phyloP scores from a whole-genome alignment of 2,329 filamentous ascomycete species.

The Trichothecium roseum region DNA sequence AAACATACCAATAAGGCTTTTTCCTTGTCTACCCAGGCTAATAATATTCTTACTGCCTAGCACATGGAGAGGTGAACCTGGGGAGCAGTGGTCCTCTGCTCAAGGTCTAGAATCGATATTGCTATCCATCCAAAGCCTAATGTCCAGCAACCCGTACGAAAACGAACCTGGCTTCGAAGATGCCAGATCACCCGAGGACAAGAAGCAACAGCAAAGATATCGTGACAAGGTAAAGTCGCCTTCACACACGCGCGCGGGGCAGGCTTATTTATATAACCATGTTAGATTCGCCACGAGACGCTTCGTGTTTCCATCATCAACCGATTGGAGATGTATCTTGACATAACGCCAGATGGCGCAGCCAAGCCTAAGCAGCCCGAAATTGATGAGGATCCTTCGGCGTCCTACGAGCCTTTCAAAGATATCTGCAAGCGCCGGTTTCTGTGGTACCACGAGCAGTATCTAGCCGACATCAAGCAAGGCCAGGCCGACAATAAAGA shows the following conservation, averaged over 20 bases:
- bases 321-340: constrained; percentile 69
- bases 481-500: constrained; percentile 54
- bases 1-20: background rate
- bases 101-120: constrained; percentile 92
- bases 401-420: constrained; percentile 71
- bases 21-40: constrained; percentile 4
- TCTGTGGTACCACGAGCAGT: constrained; percentile 91
- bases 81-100: constrained; percentile 93
- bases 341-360: constrained; percentile 44
- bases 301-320: constrained; percentile 79
- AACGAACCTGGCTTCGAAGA: constrained; percentile 93
- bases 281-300: constrained; percentile 80
- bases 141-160: constrained; percentile 89
- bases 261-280: constrained; percentile 7
- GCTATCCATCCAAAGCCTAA: constrained; percentile 90
- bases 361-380: constrained; percentile 30
- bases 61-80: constrained; percentile 83
- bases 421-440: constrained; percentile 88
- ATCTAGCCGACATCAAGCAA: constrained; percentile 59
- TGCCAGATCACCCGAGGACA: constrained; percentile 55
- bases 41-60: constrained; percentile 31
- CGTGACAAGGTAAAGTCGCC: constrained; percentile 55
- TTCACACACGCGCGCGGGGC: background rate
- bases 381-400: constrained; percentile 41
- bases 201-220: constrained; percentile 65